Evolutionary conservation across 805 yeast species (phyloP), one percentile per base, ranked within the genome.

Genomic region (Torulaspora maleeae): DNA sequence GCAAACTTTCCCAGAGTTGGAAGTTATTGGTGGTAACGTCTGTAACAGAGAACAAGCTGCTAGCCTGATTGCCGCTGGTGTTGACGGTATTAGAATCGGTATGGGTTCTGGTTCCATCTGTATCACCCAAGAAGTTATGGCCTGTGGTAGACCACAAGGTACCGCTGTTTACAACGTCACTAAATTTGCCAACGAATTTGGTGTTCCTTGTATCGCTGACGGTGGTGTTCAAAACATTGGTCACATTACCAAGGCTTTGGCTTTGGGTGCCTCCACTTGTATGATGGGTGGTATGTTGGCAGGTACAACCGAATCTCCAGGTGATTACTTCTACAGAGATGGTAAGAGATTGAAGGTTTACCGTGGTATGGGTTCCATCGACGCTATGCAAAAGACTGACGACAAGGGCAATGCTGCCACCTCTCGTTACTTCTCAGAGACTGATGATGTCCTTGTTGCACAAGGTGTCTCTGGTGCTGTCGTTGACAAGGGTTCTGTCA

Each of bases 231-330:
- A 89, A 71, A 93, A 93, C 78, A 89, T 93, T 74, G 99, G 99
- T 58, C 99, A 93, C 77, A 87, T 93, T 68, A 83, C 91, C 60
- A 93, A 93, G 77, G 99, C 99, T 42, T 71, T 91, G 59, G 91
- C 98, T 50, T 77, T 93, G 51, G 99, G 99, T 72, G 95, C 99
- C 29, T 89, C 98, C 15, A 77, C 85, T 71, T 95, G 90, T 56
- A 93, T 93, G 99, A 93, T 93, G 99, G 99, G 99, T 67, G 95
- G 97, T 74, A 83, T 93, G 80, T 78, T 93, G 63, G 99, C 99
- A 51, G 99, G 99, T 74, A 93, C 99, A 49, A 73, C 93, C 52
- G 99, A 93, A 76, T 84, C 98, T 52, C 99, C 99, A 61, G 99
- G 99, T 73, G 90, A 86, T 63, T 93, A 90, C 77, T 93, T 86